Base-by-base conservation (phyloP, 148 eudicot genomes). In the Amaranthus hypochondriacus region DNA sequence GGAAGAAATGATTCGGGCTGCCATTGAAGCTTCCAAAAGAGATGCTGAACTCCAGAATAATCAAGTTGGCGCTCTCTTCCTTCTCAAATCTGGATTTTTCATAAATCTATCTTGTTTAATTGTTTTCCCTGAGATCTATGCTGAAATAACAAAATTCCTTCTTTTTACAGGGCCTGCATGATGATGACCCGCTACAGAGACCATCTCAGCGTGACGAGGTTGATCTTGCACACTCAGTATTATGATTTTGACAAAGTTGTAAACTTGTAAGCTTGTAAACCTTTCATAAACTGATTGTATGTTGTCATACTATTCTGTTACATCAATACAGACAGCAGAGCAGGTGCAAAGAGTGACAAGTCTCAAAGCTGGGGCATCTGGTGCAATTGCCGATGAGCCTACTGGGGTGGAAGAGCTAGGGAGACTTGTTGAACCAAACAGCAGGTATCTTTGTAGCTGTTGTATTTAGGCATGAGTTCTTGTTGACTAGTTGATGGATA, bases 1-100 rank as follows among this genome's bases (percentile, higher is more conserved):
- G 86, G 99, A 95, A 84, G 88, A 95, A 87, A 92, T 95, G 97
- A 83, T 95, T 67, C 86, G 85, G 76, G 99, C 99, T 76, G 99
- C 97, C 70, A 92, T 95, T 61, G 99, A 95, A 83, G 99, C 99
- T 80, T 95, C 99, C 50, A 92, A 83, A 79, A 79, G 81, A 75
- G 97, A 94, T 55, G 83, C 86, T 85, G 89, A 71, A 80, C 82
- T 81, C 68, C 83, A 76, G 67, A 80, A 72, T 66, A 76, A 72
- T 66, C 83, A 81, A 69, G 81, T 77, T 67, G 83, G 81, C 59
- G 57, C 39, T 46, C 42, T 60, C 50, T 28, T 28, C 39, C 39
- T 28, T 28, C 39, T 28, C 39, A 28, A 28, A 28, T 28, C 39
- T 28, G 39, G 7, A 58, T 28, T 42, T 72, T 44, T 70, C 39